Evolutionary conservation across 2,329 filamentous ascomycete species (phyloP).

Genomic region (Immersiporthe knoxdaviesiana): DNA sequence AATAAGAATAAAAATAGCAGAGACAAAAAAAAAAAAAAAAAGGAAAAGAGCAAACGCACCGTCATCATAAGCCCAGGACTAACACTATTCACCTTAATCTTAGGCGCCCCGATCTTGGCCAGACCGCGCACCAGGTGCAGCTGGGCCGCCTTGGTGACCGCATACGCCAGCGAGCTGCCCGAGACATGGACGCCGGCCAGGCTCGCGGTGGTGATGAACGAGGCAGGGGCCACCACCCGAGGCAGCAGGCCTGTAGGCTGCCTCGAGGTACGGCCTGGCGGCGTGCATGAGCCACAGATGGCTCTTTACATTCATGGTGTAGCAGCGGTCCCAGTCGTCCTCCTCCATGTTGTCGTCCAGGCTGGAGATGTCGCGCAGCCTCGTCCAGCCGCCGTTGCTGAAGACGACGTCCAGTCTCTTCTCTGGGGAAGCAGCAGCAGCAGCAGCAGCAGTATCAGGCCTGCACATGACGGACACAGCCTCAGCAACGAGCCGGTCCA

Average conservation of each 20-base stretch:
- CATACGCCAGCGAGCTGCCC: slow-evolving; percentile 70
- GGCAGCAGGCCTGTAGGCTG: slow-evolving; percentile 36
- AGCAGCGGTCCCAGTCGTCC: slow-evolving; percentile 62
- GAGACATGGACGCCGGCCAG: slow-evolving; percentile 66
- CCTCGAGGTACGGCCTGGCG: slow-evolving; percentile 55
- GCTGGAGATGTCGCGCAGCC: slow-evolving; percentile 47
- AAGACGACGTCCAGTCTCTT: slow-evolving; percentile 69
- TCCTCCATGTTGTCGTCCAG: slow-evolving; percentile 59
- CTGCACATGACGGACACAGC: slow-evolving; percentile 61
- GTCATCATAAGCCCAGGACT: slow-evolving; percentile 57
- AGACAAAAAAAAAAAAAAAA: neutral
- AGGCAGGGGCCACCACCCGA: slow-evolving; percentile 47
- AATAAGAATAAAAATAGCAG: too few species aligned
- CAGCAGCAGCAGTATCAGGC: neutral
- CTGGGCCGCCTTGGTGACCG: slow-evolving; percentile 76
- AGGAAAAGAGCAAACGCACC: slow-evolving; percentile 36
- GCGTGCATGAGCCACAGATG: slow-evolving; percentile 64
- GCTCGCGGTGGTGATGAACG: slow-evolving; percentile 67
- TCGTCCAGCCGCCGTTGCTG: slow-evolving; percentile 70
- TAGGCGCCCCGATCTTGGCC: slow-evolving; percentile 55
- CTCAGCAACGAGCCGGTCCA: slow-evolving; percentile 61
- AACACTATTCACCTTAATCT: slow-evolving; percentile 62
- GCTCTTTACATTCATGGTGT: slow-evolving; percentile 65
- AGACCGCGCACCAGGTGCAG: slow-evolving; percentile 60
- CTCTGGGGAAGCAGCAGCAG: neutral